Base-by-base conservation (phyloP, 2,329 filamentous ascomycete genomes). In the Pseudocercospora macadamiae region DNA sequence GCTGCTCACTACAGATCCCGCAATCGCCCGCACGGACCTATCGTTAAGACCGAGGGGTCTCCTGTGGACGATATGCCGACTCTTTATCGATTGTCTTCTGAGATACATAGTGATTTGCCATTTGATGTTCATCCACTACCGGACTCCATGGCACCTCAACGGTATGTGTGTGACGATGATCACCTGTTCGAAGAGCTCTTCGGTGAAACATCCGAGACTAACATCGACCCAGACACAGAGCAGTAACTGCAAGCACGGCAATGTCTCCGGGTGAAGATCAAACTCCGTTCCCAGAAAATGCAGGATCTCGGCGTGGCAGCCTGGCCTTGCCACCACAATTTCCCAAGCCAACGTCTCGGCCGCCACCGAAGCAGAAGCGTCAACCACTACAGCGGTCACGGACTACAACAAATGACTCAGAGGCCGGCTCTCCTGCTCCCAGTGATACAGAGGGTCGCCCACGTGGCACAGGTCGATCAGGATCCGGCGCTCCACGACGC, bases 401-500 rank as follows among this genome's bases (percentile, higher is more conserved):
- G 10, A 64, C 68, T 4, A 55, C 57, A 19, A 58, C 57, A 16
- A 63, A 67, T 26, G 68, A 69, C 14, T 74, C 71, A 9, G 72
- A 74, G 47, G 68, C 70, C 42, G 72, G 71, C 9, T 74, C 72
- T 3, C 73, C 73, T 30, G 72, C 71, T 16, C 71, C 71, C 4
- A 74, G 70, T 34, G 73, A 75, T 25, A 68, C 64, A 6, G 70
- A 71, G 56, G 63, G 68, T 23, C 61, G 65, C 16, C 66, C 67
- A 14, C 57, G 51, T 16, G 67, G 67, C n/a, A 54, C 59, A 3
- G 61, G 61, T 19, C 63, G 70, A 34, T 71, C 69, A 70, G 82
- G 74, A 65, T 79, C 74, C 73, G 83, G 75, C 76, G 83, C 73
- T 79, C 87, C 81, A 83, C 89, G 82, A 82, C 88, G 77, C 74